Base-by-base conservation (phyloP, 208 protist species). In the Wallacemonas sp. region DNA sequence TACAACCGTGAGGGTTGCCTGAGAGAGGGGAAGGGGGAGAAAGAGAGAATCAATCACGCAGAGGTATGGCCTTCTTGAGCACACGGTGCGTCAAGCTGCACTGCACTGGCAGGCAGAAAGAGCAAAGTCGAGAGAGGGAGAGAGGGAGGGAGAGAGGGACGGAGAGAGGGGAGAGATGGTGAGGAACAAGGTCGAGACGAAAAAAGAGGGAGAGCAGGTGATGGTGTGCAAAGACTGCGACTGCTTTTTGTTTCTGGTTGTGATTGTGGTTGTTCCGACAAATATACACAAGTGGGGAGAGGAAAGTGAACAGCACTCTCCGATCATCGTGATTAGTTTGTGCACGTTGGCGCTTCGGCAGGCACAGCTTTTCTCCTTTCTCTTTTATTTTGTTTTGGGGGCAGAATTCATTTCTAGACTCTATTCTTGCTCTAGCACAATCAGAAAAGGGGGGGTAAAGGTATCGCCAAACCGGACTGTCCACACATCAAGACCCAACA, bases 271-370 rank as follows among this genome's bases (percentile, higher is more conserved):
- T n/a, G 11, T 9, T 24, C 27, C 27, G 16, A n/a, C 27, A 24
- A 55, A 23, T 29, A 55, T 17, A 23, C 19, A 26, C 19, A 23
- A n/a, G 11, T 19, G 9, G 46, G 21, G n/a, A 26, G 46, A 6
- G 46, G 46, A n/a, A 6, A n/a, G n/a, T n/a, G n/a, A n/a, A n/a
- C n/a, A n/a, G n/a, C n/a, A n/a, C n/a, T n/a, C n/a, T n/a, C n/a
- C n/a, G n/a, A n/a, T n/a, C n/a, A n/a, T n/a, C n/a, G n/a, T n/a
- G n/a, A n/a, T n/a, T n/a, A n/a, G n/a, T n/a, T n/a, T n/a, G n/a
- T n/a, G n/a, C n/a, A n/a, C n/a, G n/a, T n/a, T n/a, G 14, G 0
- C 70, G 64, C 23, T 70, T 63, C 12, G 65, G 75, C n/a, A 68
- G 61, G 6, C 30, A 39, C 12, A 17, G 9, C 16, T 8, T 41